Conservation (phyloP, 1,139 yeast genomes). For the Candida smagusa region DNA sequence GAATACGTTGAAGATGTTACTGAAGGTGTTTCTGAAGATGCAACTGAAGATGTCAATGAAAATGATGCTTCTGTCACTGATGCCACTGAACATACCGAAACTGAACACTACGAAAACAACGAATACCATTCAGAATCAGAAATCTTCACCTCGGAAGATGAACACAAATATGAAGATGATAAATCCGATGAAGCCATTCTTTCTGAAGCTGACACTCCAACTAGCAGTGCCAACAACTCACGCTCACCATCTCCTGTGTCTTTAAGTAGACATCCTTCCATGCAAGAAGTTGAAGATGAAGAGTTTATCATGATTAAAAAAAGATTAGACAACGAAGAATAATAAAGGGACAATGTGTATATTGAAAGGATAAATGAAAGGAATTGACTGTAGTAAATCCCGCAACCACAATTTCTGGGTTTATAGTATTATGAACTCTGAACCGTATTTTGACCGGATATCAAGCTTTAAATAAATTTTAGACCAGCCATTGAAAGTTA, state of each 20-base stretch:
- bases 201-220: conserved; percentile 22
- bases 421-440: too few relatives aligned
- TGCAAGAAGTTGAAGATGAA: conserved; percentile 45
- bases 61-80: too few relatives aligned
- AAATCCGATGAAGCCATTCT: conserved; percentile 4
- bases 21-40: not conserved
- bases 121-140: conserved; percentile 14
- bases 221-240: conserved; percentile 5
- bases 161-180: not conserved
- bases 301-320: conserved; percentile 40
- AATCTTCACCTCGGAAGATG: conserved; percentile 19
- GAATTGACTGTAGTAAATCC: too few relatives aligned
- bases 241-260: conserved; percentile 13
- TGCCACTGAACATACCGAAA: too few relatives aligned
- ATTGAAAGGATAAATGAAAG: too few relatives aligned
- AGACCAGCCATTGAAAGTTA: too few relatives aligned
- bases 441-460: too few relatives aligned
- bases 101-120: not conserved
- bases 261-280: conserved; percentile 23
- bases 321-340: conserved; percentile 23
- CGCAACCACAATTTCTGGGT: too few relatives aligned
- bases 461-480: too few relatives aligned
- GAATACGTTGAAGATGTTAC: not conserved
- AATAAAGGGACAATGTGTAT: not conserved
- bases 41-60: too few relatives aligned